phyloP scores from a whole-genome alignment of 306 rosid species.

The Rubus parviflorus region DNA sequence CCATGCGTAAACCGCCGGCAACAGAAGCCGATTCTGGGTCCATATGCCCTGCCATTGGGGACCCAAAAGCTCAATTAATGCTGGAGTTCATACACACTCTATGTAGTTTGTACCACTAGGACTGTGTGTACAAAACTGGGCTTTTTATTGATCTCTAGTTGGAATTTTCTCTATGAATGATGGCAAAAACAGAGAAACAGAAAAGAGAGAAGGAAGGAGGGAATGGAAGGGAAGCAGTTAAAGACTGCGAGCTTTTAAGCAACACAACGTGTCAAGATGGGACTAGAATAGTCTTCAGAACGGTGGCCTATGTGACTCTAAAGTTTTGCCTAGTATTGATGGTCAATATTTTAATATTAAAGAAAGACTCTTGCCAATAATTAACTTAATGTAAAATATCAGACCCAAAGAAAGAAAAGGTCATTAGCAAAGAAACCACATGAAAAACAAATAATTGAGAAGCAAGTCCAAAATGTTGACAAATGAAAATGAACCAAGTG shows the following conservation, averaged over 20 bases:
- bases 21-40: constrained; percentile 11
- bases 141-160: not conserved
- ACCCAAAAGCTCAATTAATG: constrained; percentile 5
- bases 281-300: not conserved
- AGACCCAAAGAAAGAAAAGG: not conserved
- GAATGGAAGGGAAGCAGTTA: not conserved
- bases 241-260: not conserved
- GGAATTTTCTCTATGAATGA: not conserved
- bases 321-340: not conserved
- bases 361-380: not conserved
- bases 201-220: not conserved
- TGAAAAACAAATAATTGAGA: not conserved
- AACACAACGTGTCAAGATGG: constrained; percentile 1
- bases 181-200: not conserved
- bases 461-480: not conserved
- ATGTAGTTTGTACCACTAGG: not conserved
- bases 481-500: not conserved
- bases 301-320: constrained; percentile 2
- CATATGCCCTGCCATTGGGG: constrained; percentile 8
- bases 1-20: not conserved
- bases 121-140: not conserved
- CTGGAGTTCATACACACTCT: not conserved
- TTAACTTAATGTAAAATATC: not conserved
- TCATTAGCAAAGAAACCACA: not conserved
- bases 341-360: not conserved